Conservation (phyloP, 2,329 filamentous ascomycete genomes). For the Lecanicillium sp. region DNA sequence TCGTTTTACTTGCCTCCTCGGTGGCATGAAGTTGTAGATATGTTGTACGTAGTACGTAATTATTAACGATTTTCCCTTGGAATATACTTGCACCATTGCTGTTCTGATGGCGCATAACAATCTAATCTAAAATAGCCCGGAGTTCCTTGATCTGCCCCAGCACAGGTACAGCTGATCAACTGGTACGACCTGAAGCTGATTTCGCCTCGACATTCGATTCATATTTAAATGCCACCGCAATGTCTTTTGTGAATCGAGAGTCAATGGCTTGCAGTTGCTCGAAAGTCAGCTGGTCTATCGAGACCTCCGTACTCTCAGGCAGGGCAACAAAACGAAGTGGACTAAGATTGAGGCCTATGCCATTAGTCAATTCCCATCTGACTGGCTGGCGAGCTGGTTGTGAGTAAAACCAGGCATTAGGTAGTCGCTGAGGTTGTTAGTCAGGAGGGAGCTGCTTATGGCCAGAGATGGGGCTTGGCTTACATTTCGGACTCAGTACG, state of each 20-base stretch:
- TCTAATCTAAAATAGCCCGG: constrained; percentile 23
- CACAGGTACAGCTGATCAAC: constrained; percentile 54
- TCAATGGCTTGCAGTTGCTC: constrained; percentile 63
- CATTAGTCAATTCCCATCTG: constrained; percentile 15
- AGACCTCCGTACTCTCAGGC: too few species aligned
- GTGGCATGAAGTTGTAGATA: too few species aligned
- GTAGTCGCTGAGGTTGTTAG: constrained; percentile 15
- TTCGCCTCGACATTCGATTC: constrained; percentile 65
- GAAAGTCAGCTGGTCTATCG: constrained; percentile 40
- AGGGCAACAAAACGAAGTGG: constrained; percentile 19
- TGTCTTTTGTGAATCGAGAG: constrained; percentile 57
- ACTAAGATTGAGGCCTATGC: constrained; percentile 17
- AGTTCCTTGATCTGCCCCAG: constrained; percentile 49
- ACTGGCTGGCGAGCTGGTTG: constrained; percentile 19
- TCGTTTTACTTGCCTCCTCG: too few species aligned
- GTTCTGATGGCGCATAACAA: too few species aligned
- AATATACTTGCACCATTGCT: too few species aligned
- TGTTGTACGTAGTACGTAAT: too few species aligned
- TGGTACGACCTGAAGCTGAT: constrained; percentile 58
- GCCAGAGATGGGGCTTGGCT: constrained; percentile 12
- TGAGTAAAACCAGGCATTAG: constrained; percentile 22
- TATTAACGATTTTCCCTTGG: too few species aligned
- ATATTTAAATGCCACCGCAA: constrained; percentile 59
- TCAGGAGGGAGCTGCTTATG: constrained; percentile 13
- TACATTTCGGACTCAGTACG: constrained; percentile 20